Conservation (phyloP, 2,329 filamentous ascomycete genomes). For the Ophidiomyces ophidiicola region DNA sequence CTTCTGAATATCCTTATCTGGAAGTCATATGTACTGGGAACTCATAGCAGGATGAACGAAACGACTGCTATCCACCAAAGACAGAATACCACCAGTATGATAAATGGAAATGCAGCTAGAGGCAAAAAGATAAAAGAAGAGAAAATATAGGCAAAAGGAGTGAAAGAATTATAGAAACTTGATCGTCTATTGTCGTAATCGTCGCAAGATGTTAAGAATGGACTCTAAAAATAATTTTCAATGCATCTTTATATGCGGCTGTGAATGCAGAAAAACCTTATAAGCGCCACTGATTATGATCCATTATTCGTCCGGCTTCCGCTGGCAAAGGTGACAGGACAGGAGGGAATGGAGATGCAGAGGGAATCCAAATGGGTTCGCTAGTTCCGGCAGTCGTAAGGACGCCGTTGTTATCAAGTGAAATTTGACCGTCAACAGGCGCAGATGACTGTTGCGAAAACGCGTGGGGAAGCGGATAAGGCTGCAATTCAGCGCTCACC, state of each 20-base stretch:
- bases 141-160: not conserved
- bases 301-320: not conserved
- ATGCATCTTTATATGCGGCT: too few relatives aligned
- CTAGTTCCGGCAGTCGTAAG: constrained; percentile 9
- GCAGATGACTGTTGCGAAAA: constrained; percentile 8
- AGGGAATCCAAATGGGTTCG: constrained; percentile 12
- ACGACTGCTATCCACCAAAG: not conserved
- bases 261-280: not conserved
- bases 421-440: constrained; percentile 1
- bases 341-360: constrained; percentile 9
- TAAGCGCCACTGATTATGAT: constrained; percentile 1
- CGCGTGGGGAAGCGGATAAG: constrained; percentile 6
- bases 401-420: not conserved
- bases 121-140: not conserved
- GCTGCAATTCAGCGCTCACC: constrained; percentile 9
- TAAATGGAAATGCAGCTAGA: not conserved
- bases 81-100: constrained; percentile 2
- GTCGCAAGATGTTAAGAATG: not conserved
- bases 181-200: constrained; percentile 7
- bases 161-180: not conserved
- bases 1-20: constrained; percentile 6
- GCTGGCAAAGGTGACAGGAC: constrained; percentile 7
- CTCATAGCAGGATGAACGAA: constrained; percentile 1
- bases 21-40: constrained; percentile 6
- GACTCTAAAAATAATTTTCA: too few relatives aligned